Conservation (phyloP, 1,139 yeast species). For the Lizanozyma gosingica region DNA sequence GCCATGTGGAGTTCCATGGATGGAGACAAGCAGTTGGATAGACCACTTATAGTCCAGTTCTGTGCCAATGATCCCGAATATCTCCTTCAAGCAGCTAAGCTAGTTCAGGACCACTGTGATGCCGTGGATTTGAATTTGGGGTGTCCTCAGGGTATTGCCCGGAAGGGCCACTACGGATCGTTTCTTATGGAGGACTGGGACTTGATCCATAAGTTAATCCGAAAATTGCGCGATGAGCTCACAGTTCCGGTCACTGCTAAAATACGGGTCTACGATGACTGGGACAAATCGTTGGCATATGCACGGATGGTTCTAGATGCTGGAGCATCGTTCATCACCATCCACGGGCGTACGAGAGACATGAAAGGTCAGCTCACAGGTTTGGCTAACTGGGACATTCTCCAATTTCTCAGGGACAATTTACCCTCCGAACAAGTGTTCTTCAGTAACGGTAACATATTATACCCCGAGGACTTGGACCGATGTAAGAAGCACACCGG, state of each 20-base stretch:
- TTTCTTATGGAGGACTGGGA: conserved; percentile 98
- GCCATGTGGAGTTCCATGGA: conserved; percentile 72
- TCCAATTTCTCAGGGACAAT: conserved; percentile 68
- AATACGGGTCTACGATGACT: conserved; percentile 80
- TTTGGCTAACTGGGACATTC: conserved; percentile 83
- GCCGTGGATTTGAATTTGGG: conserved; percentile 95
- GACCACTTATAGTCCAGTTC: conserved; percentile 88
- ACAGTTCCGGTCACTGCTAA: conserved; percentile 92
- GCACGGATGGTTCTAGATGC: conserved; percentile 89
- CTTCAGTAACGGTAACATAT: conserved; percentile 86
- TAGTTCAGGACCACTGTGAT: conserved; percentile 80
- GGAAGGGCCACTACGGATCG: conserved; percentile 90
- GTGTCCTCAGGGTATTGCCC: conserved; percentile 97
- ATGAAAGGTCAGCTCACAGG: conserved; percentile 98
- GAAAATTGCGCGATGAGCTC: conserved; percentile 62
- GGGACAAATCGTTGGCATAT: conserved; percentile 75
- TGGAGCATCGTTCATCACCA: conserved; percentile 91
- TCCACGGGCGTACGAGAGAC: conserved; percentile 93
- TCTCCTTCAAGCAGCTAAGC: conserved; percentile 67
- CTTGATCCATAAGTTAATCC: conserved; percentile 61
- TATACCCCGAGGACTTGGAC: conserved; percentile 72
- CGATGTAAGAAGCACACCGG: conserved; percentile 55
- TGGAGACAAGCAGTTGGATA: conserved; percentile 56
- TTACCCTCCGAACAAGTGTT: conserved; percentile 79
- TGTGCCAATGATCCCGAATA: conserved; percentile 94